phyloP scores from a whole-genome alignment of 176 grass and related monocot species.

The Lolium multiflorum region DNA sequence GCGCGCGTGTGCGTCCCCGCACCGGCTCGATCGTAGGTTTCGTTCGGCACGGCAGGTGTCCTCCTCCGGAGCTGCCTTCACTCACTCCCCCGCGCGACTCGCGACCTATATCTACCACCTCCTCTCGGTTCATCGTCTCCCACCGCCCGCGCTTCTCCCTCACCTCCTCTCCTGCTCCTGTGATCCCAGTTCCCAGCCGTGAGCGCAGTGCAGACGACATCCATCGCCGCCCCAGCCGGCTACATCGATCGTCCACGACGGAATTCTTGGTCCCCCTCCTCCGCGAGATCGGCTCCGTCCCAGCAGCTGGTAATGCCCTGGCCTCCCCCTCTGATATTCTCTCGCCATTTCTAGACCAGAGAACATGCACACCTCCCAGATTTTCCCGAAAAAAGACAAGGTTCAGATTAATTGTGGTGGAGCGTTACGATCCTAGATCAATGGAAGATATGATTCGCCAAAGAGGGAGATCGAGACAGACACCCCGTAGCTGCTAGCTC shows the following conservation, averaged over 20 bases:
- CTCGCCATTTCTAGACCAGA: neutral
- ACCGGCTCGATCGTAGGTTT: neutral
- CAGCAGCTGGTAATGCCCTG: slow-evolving; percentile 17
- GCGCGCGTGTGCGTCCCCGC: neutral
- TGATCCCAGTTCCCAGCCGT: neutral
- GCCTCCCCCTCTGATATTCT: neutral
- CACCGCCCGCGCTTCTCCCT: neutral
- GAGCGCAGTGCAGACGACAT: no score
- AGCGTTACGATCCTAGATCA: neutral
- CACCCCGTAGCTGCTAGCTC: neutral
- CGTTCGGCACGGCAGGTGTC: neutral
- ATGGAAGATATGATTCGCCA: neutral
- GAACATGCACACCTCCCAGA: neutral
- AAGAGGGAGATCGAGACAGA: neutral
- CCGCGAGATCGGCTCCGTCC: neutral
- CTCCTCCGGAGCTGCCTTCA: neutral
- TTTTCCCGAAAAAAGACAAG: neutral
- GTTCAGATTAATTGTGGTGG: neutral
- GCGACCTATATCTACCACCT: neutral
- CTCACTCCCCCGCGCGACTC: neutral
- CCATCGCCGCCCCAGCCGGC: neutral
- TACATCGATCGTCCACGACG: neutral
- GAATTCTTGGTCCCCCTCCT: neutral
- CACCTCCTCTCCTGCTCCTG: neutral
- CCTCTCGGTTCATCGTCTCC: slow-evolving; percentile 34